Evolutionary conservation across 2,329 filamentous ascomycete genomes (phyloP), one percentile per base, ranked within the genome.

Genomic region (Fusarium oligoseptatum): DNA sequence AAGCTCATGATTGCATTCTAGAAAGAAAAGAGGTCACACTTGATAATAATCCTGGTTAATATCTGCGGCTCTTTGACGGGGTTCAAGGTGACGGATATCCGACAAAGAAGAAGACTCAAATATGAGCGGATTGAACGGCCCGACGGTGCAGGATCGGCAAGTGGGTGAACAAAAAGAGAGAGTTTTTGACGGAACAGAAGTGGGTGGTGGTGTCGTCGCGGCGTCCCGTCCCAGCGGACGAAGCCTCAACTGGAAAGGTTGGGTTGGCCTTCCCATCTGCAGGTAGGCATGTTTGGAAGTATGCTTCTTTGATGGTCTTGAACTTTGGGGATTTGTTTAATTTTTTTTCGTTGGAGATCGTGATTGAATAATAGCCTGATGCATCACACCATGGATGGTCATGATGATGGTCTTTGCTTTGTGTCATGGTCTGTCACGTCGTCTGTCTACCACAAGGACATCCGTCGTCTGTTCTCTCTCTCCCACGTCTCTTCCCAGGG

Each of bases 241-340:
- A 66, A 66, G 52, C 72, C 70, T 70, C 67, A 70, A 73, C 43
- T 39, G 73, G 72, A 75, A 74, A 75, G 72, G 73, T 50, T 70
- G 69, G 72, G 64, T 14, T 45, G 32, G 32, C 32, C 29, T 32
- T 34, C 12, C 32, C 17, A 20, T 32, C 48, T 55, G 48, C 48
- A 55, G 48, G 48, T 32, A n/a, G 48, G 48, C 48, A 55, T 55
- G 48, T 43, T 55, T 66, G 65, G 20, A 63, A 60, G 58, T 64
- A 60, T 75, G 73, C 72, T 75, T 75, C 64, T 61, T 58, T 39
- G 36, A 36, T 68, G 70, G 52, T 15, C 39, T 68, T 32, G 27
- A 57, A 67, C 37, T 67, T 14, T 48, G 24, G 27, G 45, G 17
- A 17, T 29, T 29, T 45, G 39, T 45, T 24, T 14, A 29, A 32